phyloP scores from a whole-genome alignment of 345 rosid genomes.

The Brassica carinata region DNA sequence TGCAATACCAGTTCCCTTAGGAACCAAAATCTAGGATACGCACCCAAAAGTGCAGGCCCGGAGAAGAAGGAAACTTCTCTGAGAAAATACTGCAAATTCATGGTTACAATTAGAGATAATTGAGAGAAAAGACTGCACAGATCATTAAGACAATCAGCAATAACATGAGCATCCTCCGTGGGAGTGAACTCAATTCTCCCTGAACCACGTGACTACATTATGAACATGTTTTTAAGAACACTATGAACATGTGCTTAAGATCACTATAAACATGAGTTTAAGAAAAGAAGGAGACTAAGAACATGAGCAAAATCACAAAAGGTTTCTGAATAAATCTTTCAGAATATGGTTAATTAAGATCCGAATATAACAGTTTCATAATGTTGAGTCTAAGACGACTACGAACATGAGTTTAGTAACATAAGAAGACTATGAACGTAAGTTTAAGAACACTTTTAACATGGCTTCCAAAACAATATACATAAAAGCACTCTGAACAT shows the following conservation, averaged over 20 bases:
- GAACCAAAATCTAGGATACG: slow-evolving; percentile 81
- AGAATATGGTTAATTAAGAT: too few relatives aligned
- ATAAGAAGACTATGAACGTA: neutral
- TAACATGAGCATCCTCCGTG: slow-evolving; percentile 80
- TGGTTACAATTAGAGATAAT: slow-evolving; percentile 33
- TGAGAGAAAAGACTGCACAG: slow-evolving; percentile 7
- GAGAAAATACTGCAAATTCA: slow-evolving; percentile 68
- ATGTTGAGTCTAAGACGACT: too few relatives aligned
- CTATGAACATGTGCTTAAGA: too few relatives aligned
- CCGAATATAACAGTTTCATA: too few relatives aligned
- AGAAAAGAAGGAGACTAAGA: too few relatives aligned
- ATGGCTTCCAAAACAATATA: too few relatives aligned
- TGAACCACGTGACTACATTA: slow-evolving; percentile 40
- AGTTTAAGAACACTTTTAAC: too few relatives aligned
- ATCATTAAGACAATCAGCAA: slow-evolving; percentile 76
- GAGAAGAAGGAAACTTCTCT: slow-evolving; percentile 94
- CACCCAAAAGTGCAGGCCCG: slow-evolving; percentile 89
- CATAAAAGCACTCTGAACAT: too few relatives aligned
- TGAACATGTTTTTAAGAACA: too few relatives aligned
- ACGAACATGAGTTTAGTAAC: too few relatives aligned
- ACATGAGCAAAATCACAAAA: too few relatives aligned
- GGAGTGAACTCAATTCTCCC: slow-evolving; percentile 73
- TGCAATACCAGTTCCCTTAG: slow-evolving; percentile 88
- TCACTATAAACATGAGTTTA: neutral
- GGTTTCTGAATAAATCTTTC: too few relatives aligned